Conservation (phyloP, 371 early-diverging fungal genomes). For the Mortierella sp. region DNA sequence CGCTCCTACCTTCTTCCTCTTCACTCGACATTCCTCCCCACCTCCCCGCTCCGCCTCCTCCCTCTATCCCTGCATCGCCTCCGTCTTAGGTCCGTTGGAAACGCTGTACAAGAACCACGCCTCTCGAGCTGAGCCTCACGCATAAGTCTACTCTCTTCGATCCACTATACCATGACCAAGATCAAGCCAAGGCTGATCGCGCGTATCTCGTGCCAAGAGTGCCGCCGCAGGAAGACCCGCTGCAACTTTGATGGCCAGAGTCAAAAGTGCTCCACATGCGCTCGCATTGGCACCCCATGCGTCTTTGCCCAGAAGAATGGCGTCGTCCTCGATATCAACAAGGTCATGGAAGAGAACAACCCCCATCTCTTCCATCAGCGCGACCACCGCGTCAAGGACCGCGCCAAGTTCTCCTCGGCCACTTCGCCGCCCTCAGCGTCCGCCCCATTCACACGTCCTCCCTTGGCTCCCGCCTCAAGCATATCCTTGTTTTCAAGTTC, state of each 20-base stretch:
- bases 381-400: slow-evolving; percentile 20
- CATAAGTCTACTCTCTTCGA: neutral
- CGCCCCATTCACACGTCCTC: neutral
- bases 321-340: slow-evolving; percentile 49
- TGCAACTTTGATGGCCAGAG: slow-evolving; percentile 54
- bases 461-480: slow-evolving; percentile 11
- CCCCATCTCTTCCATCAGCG: slow-evolving; percentile 48
- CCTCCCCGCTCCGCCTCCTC: too few relatives aligned
- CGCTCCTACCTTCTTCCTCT: too few relatives aligned
- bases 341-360: slow-evolving; percentile 55
- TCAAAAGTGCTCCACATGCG: slow-evolving; percentile 50
- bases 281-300: slow-evolving; percentile 48
- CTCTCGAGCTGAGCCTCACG: neutral
- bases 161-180: slow-evolving; percentile 28
- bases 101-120: too few relatives aligned
- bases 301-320: slow-evolving; percentile 54
- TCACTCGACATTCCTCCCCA: too few relatives aligned
- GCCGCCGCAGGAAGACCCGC: slow-evolving; percentile 49
- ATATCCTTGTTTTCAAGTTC: slow-evolving; percentile 31
- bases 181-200: slow-evolving; percentile 54
- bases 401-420: slow-evolving; percentile 15
- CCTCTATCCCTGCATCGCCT: too few relatives aligned
- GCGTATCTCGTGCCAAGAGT: slow-evolving; percentile 54
- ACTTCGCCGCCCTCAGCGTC: slow-evolving; percentile 6
- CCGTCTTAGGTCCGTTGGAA: too few relatives aligned